Evolutionary conservation across 306 rosid species (phyloP).

Genomic region (Heteromeles arbutifolia): DNA sequence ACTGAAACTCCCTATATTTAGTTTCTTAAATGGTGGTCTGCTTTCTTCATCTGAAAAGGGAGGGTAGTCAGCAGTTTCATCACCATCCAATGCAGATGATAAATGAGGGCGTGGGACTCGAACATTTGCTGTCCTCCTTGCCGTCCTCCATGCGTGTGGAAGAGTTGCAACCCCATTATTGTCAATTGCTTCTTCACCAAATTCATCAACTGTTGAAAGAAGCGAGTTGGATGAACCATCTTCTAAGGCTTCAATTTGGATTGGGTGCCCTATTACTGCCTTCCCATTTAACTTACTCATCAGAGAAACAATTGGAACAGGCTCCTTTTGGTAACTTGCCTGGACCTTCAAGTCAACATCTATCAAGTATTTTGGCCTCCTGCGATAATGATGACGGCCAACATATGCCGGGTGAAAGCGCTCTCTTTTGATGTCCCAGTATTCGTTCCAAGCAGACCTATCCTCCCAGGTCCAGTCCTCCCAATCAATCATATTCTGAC

Average conservation of each 20-base stretch:
- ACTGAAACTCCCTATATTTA: conserved; percentile 44
- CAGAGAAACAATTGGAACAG: conserved; percentile 90
- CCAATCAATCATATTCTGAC: conserved; percentile 48
- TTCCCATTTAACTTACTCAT: conserved; percentile 83
- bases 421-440: conserved; percentile 53
- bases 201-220: conserved; percentile 51
- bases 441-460: conserved; percentile 48
- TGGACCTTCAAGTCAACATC: conserved; percentile 89
- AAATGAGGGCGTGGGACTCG: conserved; percentile 83
- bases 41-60: conserved; percentile 53
- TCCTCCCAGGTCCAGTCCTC: conserved; percentile 68
- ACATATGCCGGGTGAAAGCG: conserved; percentile 34
- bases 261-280: conserved; percentile 87
- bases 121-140: conserved; percentile 88
- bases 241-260: conserved; percentile 69
- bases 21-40: conserved; percentile 37
- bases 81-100: conserved; percentile 42
- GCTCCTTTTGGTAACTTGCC: conserved; percentile 71
- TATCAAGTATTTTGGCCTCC: conserved; percentile 53
- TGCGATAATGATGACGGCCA: conserved; percentile 38
- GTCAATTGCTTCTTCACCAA: conserved; percentile 45
- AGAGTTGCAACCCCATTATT: conserved; percentile 55
- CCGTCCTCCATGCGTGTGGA: conserved; percentile 95
- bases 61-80: conserved; percentile 41
- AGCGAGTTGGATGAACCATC: conserved; percentile 67